Evolutionary conservation across 352 stramenopile species (phyloP), one percentile per base, ranked within the genome.

Genomic region (Phytopythium aichiense): DNA sequence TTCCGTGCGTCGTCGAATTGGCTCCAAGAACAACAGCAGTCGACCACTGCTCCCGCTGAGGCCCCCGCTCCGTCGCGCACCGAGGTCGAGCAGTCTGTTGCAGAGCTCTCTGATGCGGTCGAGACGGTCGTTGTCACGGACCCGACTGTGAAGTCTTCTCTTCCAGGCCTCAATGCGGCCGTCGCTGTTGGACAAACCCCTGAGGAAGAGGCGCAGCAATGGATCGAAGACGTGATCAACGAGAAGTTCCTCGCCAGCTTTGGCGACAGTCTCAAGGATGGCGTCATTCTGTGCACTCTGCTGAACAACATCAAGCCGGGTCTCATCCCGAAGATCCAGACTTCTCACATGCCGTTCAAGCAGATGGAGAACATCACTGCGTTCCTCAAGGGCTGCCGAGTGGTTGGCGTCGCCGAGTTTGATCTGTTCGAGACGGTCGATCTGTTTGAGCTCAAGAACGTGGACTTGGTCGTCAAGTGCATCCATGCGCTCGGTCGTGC

Each of bases 401-500:
- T 63, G 0, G 66, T 96, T 45, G 88, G 89, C n/a, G 91, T 97
- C 18, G 71, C 81, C 1, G 85, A 96, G 65, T 91, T 92, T 61
- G 89, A 96, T 65, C 67, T 96, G n/a, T 97, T 96, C 54, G 89
- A 96, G 68, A 96, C 90, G 1, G 82, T 96, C 15, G 90, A 96
- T 48, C 66, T 97, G 16, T 96, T 85, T 60, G 89, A 97, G 61
- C 79, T 85, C 23, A 97, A 96, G 68, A 93, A 96, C 57, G 35
- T 96, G 4, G 75, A 73, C 28, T 69, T 90, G n/a, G 89, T 97
- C 25, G 80, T 92, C 23, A 84, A 88, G 43, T 95, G 87, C 64
- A 76, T 96, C 57, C 85, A 94, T 42, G 89, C 89, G 1, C 71
- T 97, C 0, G 87, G 85, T 23, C 83, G 85, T 25, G 78, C 81